Percentiles rank a stretch among this genome's conserved stretches.
Evolutionary conservation across 768 basidiomycete species (phyloP).

Genomic region (Termitomyces sp.): DNA sequence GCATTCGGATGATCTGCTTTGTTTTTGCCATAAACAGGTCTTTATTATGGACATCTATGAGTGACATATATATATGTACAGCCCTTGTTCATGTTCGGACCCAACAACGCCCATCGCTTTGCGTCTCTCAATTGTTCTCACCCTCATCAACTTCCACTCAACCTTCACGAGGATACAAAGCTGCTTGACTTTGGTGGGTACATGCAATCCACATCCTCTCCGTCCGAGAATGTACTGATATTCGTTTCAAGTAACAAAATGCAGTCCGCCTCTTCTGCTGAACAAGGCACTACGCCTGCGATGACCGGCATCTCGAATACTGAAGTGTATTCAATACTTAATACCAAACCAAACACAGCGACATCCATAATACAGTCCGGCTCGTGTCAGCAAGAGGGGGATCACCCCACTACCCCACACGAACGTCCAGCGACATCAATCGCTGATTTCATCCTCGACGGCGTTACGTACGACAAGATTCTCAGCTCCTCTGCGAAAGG

Average conservation of each 20-base stretch:
- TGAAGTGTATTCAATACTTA: constrained; percentile 4
- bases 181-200: background rate
- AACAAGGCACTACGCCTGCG: constrained; percentile 12
- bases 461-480: constrained; percentile 19
- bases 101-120: background rate
- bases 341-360: background rate
- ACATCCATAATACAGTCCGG: background rate
- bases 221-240: background rate
- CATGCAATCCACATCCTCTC: background rate
- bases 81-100: background rate
- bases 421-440: constrained; percentile 10
- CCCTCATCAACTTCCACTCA: background rate
- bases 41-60: background rate
- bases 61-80: background rate
- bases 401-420: background rate
- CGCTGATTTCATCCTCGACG: constrained; percentile 15
- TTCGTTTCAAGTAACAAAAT: background rate
- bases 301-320: constrained; percentile 5
- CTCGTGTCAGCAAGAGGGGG: background rate
- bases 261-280: background rate
- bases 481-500: constrained; percentile 16
- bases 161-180: background rate
- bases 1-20: background rate
- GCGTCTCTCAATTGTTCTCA: background rate
- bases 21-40: background rate